Evolutionary conservation across 352 stramenopile species (phyloP).

Genomic region (Globisporangium cylindrosporum): DNA sequence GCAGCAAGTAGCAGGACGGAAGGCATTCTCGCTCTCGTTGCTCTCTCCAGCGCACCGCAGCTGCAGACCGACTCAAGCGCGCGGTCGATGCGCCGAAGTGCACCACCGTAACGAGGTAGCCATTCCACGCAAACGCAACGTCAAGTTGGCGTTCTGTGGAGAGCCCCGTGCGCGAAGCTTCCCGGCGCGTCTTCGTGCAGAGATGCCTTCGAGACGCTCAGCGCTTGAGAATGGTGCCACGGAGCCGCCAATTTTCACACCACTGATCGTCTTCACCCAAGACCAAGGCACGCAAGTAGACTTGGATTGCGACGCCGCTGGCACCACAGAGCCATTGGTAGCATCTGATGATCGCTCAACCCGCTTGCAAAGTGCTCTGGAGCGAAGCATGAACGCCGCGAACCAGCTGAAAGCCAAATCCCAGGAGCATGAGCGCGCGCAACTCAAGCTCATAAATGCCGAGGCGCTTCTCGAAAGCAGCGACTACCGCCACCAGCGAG

Average conservation of each 20-base stretch:
- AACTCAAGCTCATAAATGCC: constrained; percentile 26
- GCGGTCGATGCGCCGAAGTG: constrained; percentile 7
- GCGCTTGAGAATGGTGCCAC: background rate
- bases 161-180: constrained; percentile 13
- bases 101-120: background rate
- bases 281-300: constrained; percentile 35
- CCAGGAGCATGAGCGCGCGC: constrained; percentile 39
- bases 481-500: constrained; percentile 20
- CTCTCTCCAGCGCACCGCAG: constrained; percentile 32
- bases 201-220: constrained; percentile 17
- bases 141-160: constrained; percentile 31
- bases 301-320: constrained; percentile 1
- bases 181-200: constrained; percentile 29
- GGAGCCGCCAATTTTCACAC: constrained; percentile 23
- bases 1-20: background rate
- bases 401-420: constrained; percentile 42
- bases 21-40: constrained; percentile 30
- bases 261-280: constrained; percentile 23
- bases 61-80: constrained; percentile 4
- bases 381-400: constrained; percentile 31
- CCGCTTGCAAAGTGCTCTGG: constrained; percentile 30
- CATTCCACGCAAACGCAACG: constrained; percentile 13
- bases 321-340: background rate
- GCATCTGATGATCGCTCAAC: constrained; percentile 1
- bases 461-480: constrained; percentile 21